phyloP scores from a whole-genome alignment of 345 rosid species.

The Chamaenerion angustifolium region DNA sequence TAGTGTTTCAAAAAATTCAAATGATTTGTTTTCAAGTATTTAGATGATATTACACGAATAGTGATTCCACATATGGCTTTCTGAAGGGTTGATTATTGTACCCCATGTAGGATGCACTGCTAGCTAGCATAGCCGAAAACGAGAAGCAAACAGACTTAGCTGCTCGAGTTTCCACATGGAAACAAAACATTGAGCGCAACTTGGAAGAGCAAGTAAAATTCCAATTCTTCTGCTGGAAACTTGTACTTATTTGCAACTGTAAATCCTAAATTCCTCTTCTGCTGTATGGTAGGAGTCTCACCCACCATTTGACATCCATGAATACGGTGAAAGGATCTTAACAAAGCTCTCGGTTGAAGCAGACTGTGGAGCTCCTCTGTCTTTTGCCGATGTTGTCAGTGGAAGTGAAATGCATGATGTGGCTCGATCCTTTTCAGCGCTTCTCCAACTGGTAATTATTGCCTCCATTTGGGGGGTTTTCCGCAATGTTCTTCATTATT shows the following conservation, averaged over 20 bases:
- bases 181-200: conserved; percentile 80
- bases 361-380: conserved; percentile 15
- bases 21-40: no score
- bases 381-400: conserved; percentile 54
- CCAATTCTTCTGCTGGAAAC: conserved; percentile 2
- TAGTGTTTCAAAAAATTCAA: no score
- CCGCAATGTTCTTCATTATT: no score
- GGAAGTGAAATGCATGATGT: conserved; percentile 79
- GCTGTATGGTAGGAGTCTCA: conserved; percentile 49
- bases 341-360: conserved; percentile 43
- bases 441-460: conserved; percentile 78
- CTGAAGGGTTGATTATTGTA: neutral
- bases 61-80: neutral
- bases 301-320: conserved; percentile 89
- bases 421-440: conserved; percentile 87
- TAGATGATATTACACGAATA: no score
- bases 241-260: neutral
- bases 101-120: conserved; percentile 64
- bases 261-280: neutral
- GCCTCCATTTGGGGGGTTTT: neutral
- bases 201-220: conserved; percentile 76
- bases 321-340: conserved; percentile 56
- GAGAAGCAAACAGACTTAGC: conserved; percentile 92
- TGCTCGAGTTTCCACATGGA: conserved; percentile 85
- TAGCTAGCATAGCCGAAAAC: conserved; percentile 79